Percentiles rank a stretch among this genome's conserved stretches.
These are phyloP conservation scores for Exophiala lecanii-corni DNA, from an alignment of 2,329 filamentous ascomycete genomes.

Conservation along the genomic window DNA sequence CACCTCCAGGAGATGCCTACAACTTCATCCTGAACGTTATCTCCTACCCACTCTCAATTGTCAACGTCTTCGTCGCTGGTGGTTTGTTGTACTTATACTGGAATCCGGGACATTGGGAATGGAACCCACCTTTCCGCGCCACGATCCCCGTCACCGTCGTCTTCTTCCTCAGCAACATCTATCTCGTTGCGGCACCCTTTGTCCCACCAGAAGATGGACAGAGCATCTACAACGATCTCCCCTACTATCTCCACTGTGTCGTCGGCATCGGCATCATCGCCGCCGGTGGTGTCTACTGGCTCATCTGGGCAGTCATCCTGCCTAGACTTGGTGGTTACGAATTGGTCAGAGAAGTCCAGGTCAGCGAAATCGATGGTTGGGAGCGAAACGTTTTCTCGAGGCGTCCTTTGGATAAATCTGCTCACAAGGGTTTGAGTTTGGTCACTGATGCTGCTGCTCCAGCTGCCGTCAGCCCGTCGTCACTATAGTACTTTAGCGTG, in stretches of 20 bases:
- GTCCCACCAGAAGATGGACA: slow-evolving; percentile 45
- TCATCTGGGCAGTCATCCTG: slow-evolving; percentile 48
- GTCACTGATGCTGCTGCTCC: background rate
- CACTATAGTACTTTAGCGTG: no score
- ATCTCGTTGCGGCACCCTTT: slow-evolving; percentile 50
- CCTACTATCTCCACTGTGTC: slow-evolving; percentile 52
- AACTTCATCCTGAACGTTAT: slow-evolving; percentile 50
- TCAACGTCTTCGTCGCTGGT: slow-evolving; percentile 37
- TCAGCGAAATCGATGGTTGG: slow-evolving; percentile 59
- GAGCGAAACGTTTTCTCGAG: slow-evolving; percentile 50
- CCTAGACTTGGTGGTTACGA: slow-evolving; percentile 45
- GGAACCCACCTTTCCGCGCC: slow-evolving; percentile 47
- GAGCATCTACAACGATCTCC: slow-evolving; percentile 49
- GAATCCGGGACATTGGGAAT: slow-evolving; percentile 30
- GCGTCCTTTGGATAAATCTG: background rate
- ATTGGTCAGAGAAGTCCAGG: slow-evolving; percentile 50
- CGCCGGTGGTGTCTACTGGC: slow-evolving; percentile 48
- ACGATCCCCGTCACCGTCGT: slow-evolving; percentile 48
- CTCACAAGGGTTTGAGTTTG: background rate
- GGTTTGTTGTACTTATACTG: slow-evolving; percentile 49
- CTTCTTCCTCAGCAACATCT: slow-evolving; percentile 51
- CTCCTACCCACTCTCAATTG: slow-evolving; percentile 35
- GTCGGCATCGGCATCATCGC: slow-evolving; percentile 49
- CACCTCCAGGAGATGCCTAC: slow-evolving; percentile 64
- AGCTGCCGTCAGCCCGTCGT: background rate